phyloP scores from a whole-genome alignment of 805 yeast species.

The Candida sanyiensis region DNA sequence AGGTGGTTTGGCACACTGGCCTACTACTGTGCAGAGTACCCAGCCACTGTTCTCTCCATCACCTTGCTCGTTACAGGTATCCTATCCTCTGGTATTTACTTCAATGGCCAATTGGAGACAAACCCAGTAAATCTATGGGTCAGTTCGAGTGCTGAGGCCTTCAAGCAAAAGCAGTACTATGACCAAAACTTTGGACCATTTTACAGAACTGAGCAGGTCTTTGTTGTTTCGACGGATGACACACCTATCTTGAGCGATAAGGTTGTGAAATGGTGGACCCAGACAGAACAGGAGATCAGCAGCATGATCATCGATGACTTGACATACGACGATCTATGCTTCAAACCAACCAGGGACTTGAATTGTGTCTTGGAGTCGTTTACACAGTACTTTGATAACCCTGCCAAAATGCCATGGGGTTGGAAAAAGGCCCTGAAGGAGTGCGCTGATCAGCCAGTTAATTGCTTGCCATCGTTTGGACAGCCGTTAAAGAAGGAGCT shows the following conservation, averaged over 20 bases:
- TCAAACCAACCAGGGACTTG: conserved; percentile 71
- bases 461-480: conserved; percentile 83
- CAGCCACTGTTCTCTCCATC: conserved; percentile 44
- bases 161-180: conserved; percentile 57
- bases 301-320: conserved; percentile 28
- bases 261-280: conserved; percentile 82
- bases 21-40: conserved; percentile 53
- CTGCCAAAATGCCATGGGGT: conserved; percentile 49
- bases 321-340: conserved; percentile 63
- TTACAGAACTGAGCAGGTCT: conserved; percentile 81
- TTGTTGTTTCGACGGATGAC: conserved; percentile 55
- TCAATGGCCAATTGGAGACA: conserved; percentile 57
- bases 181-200: conserved; percentile 88
- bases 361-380: conserved; percentile 81
- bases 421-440: conserved; percentile 52
- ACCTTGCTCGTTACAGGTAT: conserved; percentile 37
- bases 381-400: conserved; percentile 68
- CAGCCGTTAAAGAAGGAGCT: conserved; percentile 77
- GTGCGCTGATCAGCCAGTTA: conserved; percentile 80
- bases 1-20: conserved; percentile 47
- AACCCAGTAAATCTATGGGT: conserved; percentile 90
- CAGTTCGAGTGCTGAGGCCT: conserved; percentile 66
- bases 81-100: conserved; percentile 46
- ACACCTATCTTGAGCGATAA: conserved; percentile 70
- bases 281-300: conserved; percentile 56